Percentiles rank a stretch among this genome's conserved stretches.
Evolutionary conservation across 2,329 filamentous ascomycete species (phyloP).

Genomic region (Cytospora mali): DNA sequence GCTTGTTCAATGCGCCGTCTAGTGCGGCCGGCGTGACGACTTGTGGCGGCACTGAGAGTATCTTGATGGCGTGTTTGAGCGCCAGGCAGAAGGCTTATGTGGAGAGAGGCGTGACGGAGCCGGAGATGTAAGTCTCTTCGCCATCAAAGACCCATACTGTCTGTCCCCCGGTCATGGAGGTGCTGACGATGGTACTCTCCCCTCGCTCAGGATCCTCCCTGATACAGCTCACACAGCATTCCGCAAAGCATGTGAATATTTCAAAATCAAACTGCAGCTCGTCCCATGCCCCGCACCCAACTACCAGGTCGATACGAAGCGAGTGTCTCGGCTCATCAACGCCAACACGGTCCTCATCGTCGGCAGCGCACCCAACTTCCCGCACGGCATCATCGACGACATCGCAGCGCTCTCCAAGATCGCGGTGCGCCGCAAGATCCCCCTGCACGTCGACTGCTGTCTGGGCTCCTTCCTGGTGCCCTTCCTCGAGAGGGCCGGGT

Average conservation of each 20-base stretch:
- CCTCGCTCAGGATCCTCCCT: slow-evolving; percentile 73
- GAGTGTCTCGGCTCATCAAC: slow-evolving; percentile 85
- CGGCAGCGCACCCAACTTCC: slow-evolving; percentile 95
- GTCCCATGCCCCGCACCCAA: slow-evolving; percentile 82
- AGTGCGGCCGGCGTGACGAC: slow-evolving; percentile 87
- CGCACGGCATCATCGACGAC: slow-evolving; percentile 96
- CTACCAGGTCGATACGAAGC: slow-evolving; percentile 80
- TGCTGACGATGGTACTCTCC: slow-evolving; percentile 27
- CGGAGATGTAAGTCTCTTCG: slow-evolving; percentile 76
- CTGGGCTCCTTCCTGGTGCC: slow-evolving; percentile 94
- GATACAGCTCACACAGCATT: slow-evolving; percentile 96
- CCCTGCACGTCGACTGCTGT: slow-evolving; percentile 96
- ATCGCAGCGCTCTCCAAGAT: slow-evolving; percentile 83
- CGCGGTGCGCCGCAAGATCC: slow-evolving; percentile 76
- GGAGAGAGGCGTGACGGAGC: slow-evolving; percentile 86
- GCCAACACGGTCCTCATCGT: slow-evolving; percentile 92
- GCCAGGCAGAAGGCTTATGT: slow-evolving; percentile 85
- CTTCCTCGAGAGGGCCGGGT: slow-evolving; percentile 90
- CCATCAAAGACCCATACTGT: neutral
- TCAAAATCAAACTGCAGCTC: slow-evolving; percentile 91
- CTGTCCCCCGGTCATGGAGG: neutral
- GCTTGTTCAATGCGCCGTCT: slow-evolving; percentile 86
- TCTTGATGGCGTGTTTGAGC: slow-evolving; percentile 90
- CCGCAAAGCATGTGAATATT: slow-evolving; percentile 92
- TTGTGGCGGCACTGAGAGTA: slow-evolving; percentile 92